phyloP scores from a whole-genome alignment of 768 basidiomycete species.

The Hygrocybe punicea region DNA sequence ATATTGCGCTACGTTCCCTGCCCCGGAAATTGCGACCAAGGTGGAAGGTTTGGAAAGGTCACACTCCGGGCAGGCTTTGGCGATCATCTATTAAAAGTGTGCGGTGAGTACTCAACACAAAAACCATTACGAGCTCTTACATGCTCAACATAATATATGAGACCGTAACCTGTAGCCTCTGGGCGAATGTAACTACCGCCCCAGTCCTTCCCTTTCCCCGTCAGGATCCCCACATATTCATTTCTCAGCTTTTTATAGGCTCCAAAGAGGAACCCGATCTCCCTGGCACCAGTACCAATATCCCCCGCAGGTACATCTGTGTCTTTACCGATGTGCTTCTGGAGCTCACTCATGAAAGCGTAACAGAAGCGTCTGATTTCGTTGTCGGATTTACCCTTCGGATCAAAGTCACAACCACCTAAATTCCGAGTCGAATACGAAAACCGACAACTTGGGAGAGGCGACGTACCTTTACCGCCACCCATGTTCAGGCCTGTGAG shows the following conservation, averaged over 20 bases:
- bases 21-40: constrained; percentile 57
- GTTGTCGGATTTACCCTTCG: constrained; percentile 73
- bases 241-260: constrained; percentile 73
- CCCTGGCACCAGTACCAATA: constrained; percentile 72
- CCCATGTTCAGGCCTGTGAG: constrained; percentile 75
- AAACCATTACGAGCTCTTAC: constrained; percentile 37
- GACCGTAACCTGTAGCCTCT: constrained; percentile 69
- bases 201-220: constrained; percentile 67
- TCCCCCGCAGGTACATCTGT: constrained; percentile 76
- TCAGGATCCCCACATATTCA: constrained; percentile 68
- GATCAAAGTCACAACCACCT: constrained; percentile 76
- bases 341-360: constrained; percentile 73
- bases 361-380: constrained; percentile 71
- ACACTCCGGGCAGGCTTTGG: constrained; percentile 54
- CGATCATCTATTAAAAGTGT: constrained; percentile 46
- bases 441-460: not conserved
- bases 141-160: constrained; percentile 74
- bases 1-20: constrained; percentile 74
- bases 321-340: constrained; percentile 66
- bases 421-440: constrained; percentile 59
- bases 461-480: constrained; percentile 51
- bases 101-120: not conserved
- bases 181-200: constrained; percentile 73
- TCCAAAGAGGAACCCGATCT: constrained; percentile 74
- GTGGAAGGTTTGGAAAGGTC: constrained; percentile 46